Percentiles rank a stretch among this genome's conserved stretches.
These are phyloP conservation scores for Pseudomonodictys pantanalensis DNA, from an alignment of 495 filamentous ascomycete genomes.

Conservation along the genomic window DNA sequence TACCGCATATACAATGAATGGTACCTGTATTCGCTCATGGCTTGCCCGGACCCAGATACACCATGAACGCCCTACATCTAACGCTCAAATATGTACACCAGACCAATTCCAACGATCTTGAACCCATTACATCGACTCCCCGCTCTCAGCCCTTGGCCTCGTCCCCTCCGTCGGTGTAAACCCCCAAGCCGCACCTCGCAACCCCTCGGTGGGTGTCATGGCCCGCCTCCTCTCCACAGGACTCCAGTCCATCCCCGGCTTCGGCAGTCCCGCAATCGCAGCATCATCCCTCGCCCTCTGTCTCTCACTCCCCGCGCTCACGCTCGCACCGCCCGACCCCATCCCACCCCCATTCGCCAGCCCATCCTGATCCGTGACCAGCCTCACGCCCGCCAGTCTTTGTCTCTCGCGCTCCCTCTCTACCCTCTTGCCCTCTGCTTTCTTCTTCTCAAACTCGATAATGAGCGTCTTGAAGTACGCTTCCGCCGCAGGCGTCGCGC, in stretches of 20 bases:
- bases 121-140: slow-evolving; percentile 7
- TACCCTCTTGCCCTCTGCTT: slow-evolving; percentile 33
- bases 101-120: neutral
- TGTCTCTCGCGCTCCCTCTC: slow-evolving; percentile 34
- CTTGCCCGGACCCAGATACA: too few species aligned
- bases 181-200: slow-evolving; percentile 27
- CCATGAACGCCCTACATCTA: too few species aligned
- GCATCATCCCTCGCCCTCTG: slow-evolving; percentile 29
- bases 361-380: slow-evolving; percentile 37
- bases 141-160: slow-evolving; percentile 27
- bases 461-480: slow-evolving; percentile 69
- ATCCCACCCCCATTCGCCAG: slow-evolving; percentile 18
- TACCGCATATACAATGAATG: slow-evolving; percentile 1
- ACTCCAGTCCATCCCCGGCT: slow-evolving; percentile 37
- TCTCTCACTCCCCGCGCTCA: slow-evolving; percentile 7
- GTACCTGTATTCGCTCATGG: too few species aligned
- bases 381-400: slow-evolving; percentile 35
- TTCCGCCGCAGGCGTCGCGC: slow-evolving; percentile 69
- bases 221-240: slow-evolving; percentile 38
- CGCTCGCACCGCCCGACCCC: slow-evolving; percentile 18
- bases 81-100: neutral
- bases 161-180: slow-evolving; percentile 11
- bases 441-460: slow-evolving; percentile 49
- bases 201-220: slow-evolving; percentile 38
- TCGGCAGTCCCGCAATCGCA: slow-evolving; percentile 21